A percentile compares a stretch with the other conserved stretches of the same genome.
phyloP scores from a whole-genome alignment of 2,329 filamentous ascomycete species.

The Ambrosiella beaveri region DNA sequence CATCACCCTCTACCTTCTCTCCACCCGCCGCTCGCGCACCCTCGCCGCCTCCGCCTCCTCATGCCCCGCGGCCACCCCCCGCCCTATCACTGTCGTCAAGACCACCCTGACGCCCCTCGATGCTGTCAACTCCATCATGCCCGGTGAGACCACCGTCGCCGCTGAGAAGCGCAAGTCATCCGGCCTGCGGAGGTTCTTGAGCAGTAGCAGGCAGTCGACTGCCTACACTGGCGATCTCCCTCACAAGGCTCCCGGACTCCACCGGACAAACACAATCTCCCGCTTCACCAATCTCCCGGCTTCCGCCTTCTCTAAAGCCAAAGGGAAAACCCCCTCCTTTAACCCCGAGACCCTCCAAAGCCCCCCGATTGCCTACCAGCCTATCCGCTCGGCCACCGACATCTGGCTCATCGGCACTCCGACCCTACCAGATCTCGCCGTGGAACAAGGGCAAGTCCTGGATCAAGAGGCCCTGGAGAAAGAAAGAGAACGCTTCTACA shows the following conservation, averaged over 20 bases:
- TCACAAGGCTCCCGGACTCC: background rate
- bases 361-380: background rate
- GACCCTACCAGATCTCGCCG: conserved; percentile 6
- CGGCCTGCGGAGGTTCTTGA: background rate
- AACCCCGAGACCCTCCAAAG: conserved; percentile 9
- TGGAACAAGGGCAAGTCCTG: background rate
- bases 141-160: background rate
- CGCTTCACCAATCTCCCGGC: conserved; percentile 1
- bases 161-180: background rate
- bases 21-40: conserved; percentile 17
- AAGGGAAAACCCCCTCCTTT: background rate
- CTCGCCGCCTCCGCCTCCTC: background rate
- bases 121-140: background rate
- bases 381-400: background rate
- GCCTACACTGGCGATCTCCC: background rate
- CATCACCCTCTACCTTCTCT: conserved; percentile 26
- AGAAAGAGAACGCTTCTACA: conserved; percentile 9
- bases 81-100: background rate
- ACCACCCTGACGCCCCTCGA: conserved; percentile 3
- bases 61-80: background rate
- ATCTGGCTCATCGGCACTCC: conserved; percentile 7
- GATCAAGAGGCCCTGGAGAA: background rate
- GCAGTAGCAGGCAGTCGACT: background rate
- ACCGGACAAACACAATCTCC: background rate
- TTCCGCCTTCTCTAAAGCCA: background rate